Evolutionary conservation across 2,329 filamentous ascomycete genomes (phyloP).

Genomic region (Beauveria bassiana): DNA sequence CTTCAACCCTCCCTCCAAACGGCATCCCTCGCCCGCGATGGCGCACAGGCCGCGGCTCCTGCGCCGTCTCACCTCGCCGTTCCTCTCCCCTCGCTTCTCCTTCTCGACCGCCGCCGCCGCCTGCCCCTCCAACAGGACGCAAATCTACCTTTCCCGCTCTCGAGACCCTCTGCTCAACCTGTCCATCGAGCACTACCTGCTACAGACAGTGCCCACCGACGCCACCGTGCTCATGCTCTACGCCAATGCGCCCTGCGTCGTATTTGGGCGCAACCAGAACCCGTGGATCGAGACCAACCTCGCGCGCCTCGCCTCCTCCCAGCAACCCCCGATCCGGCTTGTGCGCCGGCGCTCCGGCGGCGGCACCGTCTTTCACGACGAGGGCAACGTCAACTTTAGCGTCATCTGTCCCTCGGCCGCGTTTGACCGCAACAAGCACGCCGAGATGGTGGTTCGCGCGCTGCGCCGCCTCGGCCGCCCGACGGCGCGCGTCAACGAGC

Average conservation of each 20-base stretch:
- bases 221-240: slow-evolving; percentile 82
- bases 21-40: background rate
- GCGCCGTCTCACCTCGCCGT: background rate
- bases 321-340: slow-evolving; percentile 38
- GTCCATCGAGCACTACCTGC: slow-evolving; percentile 84
- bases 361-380: slow-evolving; percentile 89
- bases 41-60: background rate
- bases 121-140: slow-evolving; percentile 40
- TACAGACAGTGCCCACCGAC: slow-evolving; percentile 63
- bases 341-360: slow-evolving; percentile 83
- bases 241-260: slow-evolving; percentile 75
- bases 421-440: slow-evolving; percentile 82
- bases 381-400: slow-evolving; percentile 89
- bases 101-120: slow-evolving; percentile 22
- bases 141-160: slow-evolving; percentile 65
- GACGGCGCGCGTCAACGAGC: slow-evolving; percentile 69
- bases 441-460: slow-evolving; percentile 86
- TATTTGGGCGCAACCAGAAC: slow-evolving; percentile 95
- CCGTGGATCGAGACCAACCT: slow-evolving; percentile 91
- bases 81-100: background rate
- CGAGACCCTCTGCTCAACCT: slow-evolving; percentile 81
- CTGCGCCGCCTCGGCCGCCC: slow-evolving; percentile 52
- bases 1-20: background rate
- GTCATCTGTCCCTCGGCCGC: slow-evolving; percentile 71
- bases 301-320: slow-evolving; percentile 36